These are phyloP conservation scores for Wickerhamomyces bovis DNA, from an alignment of 805 yeast species.

Conservation along the genomic window DNA sequence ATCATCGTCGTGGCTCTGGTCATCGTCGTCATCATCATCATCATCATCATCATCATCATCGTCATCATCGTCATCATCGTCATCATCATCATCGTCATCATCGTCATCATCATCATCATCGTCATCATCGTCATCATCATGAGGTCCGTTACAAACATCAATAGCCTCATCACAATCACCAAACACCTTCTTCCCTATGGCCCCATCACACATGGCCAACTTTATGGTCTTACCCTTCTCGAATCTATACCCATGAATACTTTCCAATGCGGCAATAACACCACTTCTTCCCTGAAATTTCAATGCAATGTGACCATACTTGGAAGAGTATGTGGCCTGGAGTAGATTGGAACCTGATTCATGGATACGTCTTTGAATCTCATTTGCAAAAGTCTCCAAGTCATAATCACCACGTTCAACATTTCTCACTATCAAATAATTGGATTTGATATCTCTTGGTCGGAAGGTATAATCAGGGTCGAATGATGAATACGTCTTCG, in stretches of 20 bases:
- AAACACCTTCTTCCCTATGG: conserved; percentile 4
- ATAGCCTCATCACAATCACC: background rate
- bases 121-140: background rate
- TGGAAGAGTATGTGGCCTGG: background rate
- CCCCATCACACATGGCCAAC: conserved; percentile 7
- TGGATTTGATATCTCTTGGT: background rate
- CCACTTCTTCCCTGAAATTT: background rate
- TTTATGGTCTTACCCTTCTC: background rate
- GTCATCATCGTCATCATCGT: no score
- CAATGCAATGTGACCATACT: background rate
- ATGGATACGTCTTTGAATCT: background rate
- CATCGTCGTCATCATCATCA: no score
- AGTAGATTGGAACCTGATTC: background rate
- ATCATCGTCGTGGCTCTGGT: no score
- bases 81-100: background rate
- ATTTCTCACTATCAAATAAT: conserved; percentile 1
- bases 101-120: background rate
- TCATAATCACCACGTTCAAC: background rate
- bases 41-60: no score
- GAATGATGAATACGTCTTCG: background rate
- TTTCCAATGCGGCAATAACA: background rate
- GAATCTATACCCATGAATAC: conserved; percentile 8
- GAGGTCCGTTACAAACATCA: background rate
- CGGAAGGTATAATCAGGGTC: background rate
- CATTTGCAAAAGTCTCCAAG: background rate